A percentile compares a stretch with the other conserved stretches of the same genome.
Evolutionary conservation across 306 rosid genomes (phyloP).

Genomic region (Sesbania bispinosa): DNA sequence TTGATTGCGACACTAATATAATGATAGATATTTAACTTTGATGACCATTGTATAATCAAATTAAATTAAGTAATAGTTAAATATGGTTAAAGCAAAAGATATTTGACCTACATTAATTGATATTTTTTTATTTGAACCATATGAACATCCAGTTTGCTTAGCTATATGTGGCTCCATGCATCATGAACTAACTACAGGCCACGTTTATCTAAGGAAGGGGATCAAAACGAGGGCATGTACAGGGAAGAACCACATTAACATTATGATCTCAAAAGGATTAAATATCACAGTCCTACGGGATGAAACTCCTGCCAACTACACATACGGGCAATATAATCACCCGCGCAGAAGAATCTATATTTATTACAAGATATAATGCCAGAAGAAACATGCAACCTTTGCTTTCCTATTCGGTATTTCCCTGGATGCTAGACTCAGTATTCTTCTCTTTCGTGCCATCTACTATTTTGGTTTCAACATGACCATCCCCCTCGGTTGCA

Average conservation of each 20-base stretch:
- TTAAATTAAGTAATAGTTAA: too few relatives aligned
- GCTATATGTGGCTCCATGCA: too few relatives aligned
- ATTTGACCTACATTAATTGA: too few relatives aligned
- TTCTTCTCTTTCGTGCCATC: constrained; percentile 26
- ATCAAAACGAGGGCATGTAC: background rate
- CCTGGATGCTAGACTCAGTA: constrained; percentile 26
- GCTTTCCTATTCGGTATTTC: constrained; percentile 28
- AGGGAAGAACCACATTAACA: background rate
- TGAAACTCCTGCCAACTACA: constrained; percentile 19
- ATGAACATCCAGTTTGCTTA: too few relatives aligned
- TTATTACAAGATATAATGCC: constrained; percentile 26
- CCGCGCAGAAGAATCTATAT: constrained; percentile 1
- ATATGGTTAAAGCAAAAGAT: too few relatives aligned
- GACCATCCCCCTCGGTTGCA: constrained; percentile 24
- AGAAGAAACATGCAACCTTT: constrained; percentile 12
- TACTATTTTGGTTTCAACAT: constrained; percentile 32
- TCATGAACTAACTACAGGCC: background rate
- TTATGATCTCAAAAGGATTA: constrained; percentile 15
- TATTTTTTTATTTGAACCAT: too few relatives aligned
- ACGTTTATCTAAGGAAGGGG: background rate
- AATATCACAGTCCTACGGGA: constrained; percentile 11
- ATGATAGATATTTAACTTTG: too few relatives aligned
- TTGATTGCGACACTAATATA: too few relatives aligned
- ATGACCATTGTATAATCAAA: too few relatives aligned
- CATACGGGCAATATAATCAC: constrained; percentile 20